A percentile compares a stretch with the other conserved stretches of the same genome.
These are phyloP conservation scores for Lodderomyces metapsilosis DNA, from an alignment of 1,139 yeast genomes.

Conservation along the genomic window DNA sequence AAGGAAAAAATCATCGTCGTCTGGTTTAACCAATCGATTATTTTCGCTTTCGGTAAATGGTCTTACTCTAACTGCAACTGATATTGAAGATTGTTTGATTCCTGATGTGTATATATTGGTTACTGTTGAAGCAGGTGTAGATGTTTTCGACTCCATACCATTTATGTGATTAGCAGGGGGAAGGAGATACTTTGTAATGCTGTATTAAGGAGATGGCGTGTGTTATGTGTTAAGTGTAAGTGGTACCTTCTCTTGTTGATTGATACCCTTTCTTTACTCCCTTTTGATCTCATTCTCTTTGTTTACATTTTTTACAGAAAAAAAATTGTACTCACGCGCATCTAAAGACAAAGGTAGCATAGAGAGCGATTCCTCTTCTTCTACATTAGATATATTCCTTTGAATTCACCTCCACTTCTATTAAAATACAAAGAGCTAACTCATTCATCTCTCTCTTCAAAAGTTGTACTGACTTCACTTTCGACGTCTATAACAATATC, in stretches of 20 bases:
- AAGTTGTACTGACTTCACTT: neutral
- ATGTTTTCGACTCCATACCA: constrained; percentile 5
- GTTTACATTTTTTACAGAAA: neutral
- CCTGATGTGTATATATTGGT: constrained; percentile 1
- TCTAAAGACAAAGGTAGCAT: neutral
- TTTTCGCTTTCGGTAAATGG: constrained; percentile 71
- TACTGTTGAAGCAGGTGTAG: constrained; percentile 3
- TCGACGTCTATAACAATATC: constrained; percentile 1
- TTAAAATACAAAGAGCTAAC: neutral
- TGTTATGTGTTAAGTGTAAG: no score
- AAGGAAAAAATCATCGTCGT: constrained; percentile 41
- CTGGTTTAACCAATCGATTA: constrained; percentile 38
- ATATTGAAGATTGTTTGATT: constrained; percentile 60
- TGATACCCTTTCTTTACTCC: no score
- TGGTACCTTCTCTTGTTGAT: no score
- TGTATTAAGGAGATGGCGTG: neutral
- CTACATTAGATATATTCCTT: no score
- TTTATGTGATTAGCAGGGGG: neutral
- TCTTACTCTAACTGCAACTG: constrained; percentile 79
- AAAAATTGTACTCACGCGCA: neutral
- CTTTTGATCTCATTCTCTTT: no score
- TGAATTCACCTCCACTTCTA: neutral
- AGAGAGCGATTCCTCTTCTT: no score
- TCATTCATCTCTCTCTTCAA: neutral
- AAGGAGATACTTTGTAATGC: no score